Evolutionary conservation across 1,284 basidiomycete genomes (phyloP), one percentile per base, ranked within the genome.

Genomic region (Phellinidium pouzarii): DNA sequence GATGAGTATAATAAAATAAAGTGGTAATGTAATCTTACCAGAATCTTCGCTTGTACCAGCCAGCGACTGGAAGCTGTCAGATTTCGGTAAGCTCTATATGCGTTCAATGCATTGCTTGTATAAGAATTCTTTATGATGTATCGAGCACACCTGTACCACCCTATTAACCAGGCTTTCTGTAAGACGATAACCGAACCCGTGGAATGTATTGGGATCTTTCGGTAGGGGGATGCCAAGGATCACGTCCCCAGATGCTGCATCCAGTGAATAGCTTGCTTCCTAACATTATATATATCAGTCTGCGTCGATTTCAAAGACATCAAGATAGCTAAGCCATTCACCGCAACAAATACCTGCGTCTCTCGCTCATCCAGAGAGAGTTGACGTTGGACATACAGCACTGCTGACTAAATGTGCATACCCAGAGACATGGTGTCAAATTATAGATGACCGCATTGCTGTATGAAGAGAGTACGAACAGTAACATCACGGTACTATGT

Each of bases 291-390:
- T 14, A 37, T 29, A n/a, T 29, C 23, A 41, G 31, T 49, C 11
- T 36, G 46, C 38, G 7, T 38, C 14, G 20, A n/a, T 44, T 14
- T 2, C 5, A 7, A 48, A 14, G 11, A 36, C n/a, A 36, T 0
- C 17, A 14, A 20, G 3, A 17, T 37, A 12, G 38, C 59, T 9
- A n/a, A n/a, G n/a, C 29, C 29, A 31, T 31, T n/a, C 50, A 76
- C 77, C 62, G 74, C 76, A 7, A 79, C 66, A 50, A 78, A 78
- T 56, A 79, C 75, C 59, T 79, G 78, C 2, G 71, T 62, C 53
- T 73, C 67, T 4, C 54, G 62, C 27, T 78, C 72, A 3, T 69
- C 65, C 4, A 79, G 65, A 38, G 62, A 61, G 19, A 75, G 56
- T 51, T 79, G 77, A 17, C 68, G 68, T 50, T 76, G 73, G 6